These are phyloP conservation scores for Fraxinus anomala DNA, from an alignment of 257 asterid genomes.

Conservation along the genomic window DNA sequence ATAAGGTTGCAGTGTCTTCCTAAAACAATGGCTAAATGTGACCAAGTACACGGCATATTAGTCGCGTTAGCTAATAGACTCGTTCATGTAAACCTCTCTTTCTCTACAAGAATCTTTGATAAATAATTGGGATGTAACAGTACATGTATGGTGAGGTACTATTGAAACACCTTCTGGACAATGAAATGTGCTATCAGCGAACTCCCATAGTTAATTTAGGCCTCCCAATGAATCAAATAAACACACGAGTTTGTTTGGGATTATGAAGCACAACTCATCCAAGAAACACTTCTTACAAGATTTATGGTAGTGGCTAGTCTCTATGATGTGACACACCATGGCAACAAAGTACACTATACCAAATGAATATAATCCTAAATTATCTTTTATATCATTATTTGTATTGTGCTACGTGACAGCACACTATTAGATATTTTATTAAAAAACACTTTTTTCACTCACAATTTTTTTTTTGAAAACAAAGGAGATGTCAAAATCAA, in stretches of 20 bases:
- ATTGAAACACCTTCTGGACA: constrained; percentile 45
- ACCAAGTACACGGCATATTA: no score
- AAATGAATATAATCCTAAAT: background rate
- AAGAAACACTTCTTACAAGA: background rate
- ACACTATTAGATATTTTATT: no score
- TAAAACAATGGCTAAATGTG: no score
- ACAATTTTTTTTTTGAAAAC: no score
- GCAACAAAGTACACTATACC: background rate
- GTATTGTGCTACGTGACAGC: no score
- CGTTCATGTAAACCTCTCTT: background rate
- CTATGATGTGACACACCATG: background rate
- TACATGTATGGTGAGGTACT: constrained; percentile 41
- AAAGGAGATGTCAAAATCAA: no score
- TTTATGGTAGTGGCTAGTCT: background rate
- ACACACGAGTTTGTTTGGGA: constrained; percentile 33
- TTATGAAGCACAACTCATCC: constrained; percentile 28
- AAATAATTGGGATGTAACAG: constrained; percentile 10
- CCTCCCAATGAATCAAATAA: constrained; percentile 66
- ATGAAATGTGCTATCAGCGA: constrained; percentile 50
- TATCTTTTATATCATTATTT: no score
- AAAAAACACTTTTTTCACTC: no score
- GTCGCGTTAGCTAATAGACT: no score
- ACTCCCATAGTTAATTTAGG: constrained; percentile 41
- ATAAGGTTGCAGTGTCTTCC: no score
- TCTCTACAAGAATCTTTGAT: background rate